Percentiles rank a stretch among this genome's conserved stretches.
Conservation (phyloP, 768 basidiomycete genomes). For the Mycena galericulata region DNA sequence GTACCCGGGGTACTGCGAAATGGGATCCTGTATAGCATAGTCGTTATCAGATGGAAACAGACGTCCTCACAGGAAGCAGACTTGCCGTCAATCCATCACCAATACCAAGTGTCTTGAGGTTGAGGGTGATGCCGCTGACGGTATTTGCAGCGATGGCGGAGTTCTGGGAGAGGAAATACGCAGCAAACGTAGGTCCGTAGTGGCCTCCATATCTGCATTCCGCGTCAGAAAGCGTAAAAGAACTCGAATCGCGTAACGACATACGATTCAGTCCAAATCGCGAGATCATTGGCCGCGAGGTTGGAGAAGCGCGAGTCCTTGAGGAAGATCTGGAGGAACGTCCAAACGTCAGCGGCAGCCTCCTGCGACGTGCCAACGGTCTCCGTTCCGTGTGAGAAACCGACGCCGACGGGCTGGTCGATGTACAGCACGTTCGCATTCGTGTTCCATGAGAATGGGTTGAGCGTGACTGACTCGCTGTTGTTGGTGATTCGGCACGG, state of each 20-base stretch:
- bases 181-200: constrained; percentile 77
- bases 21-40: constrained; percentile 28
- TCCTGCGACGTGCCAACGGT: constrained; percentile 63
- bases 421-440: constrained; percentile 70
- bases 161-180: constrained; percentile 72
- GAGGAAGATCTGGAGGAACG: constrained; percentile 73
- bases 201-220: constrained; percentile 72
- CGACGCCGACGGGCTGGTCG: constrained; percentile 72
- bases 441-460: constrained; percentile 71
- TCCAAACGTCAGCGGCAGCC: constrained; percentile 71
- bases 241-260: constrained; percentile 14
- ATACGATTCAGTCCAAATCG: constrained; percentile 75
- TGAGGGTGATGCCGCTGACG: constrained; percentile 60
- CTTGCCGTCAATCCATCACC: constrained; percentile 71
- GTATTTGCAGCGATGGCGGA: constrained; percentile 62
- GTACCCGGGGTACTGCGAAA: constrained; percentile 68
- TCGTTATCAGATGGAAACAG: background rate
- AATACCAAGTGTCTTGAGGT: constrained; percentile 70
- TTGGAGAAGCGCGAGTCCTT: constrained; percentile 64
- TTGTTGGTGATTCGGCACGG: constrained; percentile 77
- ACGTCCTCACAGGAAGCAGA: background rate
- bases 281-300: constrained; percentile 59
- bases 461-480: constrained; percentile 58
- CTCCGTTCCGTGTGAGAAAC: constrained; percentile 69
- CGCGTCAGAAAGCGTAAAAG: background rate